phyloP scores from a whole-genome alignment of 2,329 filamentous ascomycete genomes.

The Lasiodiplodia gonubiensis region DNA sequence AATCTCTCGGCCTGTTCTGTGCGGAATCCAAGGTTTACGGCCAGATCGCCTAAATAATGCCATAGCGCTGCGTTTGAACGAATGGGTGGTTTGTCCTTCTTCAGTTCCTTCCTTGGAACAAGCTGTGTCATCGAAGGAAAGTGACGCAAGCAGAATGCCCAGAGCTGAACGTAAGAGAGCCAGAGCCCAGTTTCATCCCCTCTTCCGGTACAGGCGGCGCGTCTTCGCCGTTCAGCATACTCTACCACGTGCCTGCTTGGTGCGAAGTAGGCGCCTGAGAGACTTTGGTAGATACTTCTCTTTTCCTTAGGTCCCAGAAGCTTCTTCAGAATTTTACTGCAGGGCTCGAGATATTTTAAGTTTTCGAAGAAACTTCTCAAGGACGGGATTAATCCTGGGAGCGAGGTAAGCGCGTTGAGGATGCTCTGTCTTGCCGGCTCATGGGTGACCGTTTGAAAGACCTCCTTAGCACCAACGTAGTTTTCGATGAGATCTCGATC shows the following conservation, averaged over 20 bases:
- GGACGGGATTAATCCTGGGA: slow-evolving; percentile 31
- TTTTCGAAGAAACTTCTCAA: slow-evolving; percentile 33
- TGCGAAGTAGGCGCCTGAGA: slow-evolving; percentile 30
- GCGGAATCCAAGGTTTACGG: background rate
- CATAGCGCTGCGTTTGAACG: background rate
- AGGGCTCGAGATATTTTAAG: slow-evolving; percentile 34
- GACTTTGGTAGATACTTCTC: slow-evolving; percentile 25
- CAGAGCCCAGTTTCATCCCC: slow-evolving; percentile 9
- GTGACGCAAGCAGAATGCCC: slow-evolving; percentile 16
- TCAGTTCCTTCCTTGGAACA: background rate
- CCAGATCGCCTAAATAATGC: slow-evolving; percentile 8
- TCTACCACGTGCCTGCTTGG: slow-evolving; percentile 22
- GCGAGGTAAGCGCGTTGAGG: background rate
- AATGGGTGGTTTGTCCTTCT: background rate
- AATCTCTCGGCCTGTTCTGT: background rate
- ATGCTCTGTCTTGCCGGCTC: background rate
- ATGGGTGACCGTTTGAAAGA: slow-evolving; percentile 18
- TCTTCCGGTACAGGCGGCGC: background rate
- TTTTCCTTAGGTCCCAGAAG: slow-evolving; percentile 27
- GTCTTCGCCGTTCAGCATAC: slow-evolving; percentile 10
- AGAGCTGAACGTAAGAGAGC: slow-evolving; percentile 17
- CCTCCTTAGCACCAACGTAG: background rate
- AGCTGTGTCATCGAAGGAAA: background rate
- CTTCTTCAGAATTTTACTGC: slow-evolving; percentile 29
- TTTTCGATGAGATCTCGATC: slow-evolving; percentile 12